These are phyloP conservation scores for Rhodotorula sphaerocarpa DNA, from an alignment of 768 basidiomycete species.

Conservation along the genomic window DNA sequence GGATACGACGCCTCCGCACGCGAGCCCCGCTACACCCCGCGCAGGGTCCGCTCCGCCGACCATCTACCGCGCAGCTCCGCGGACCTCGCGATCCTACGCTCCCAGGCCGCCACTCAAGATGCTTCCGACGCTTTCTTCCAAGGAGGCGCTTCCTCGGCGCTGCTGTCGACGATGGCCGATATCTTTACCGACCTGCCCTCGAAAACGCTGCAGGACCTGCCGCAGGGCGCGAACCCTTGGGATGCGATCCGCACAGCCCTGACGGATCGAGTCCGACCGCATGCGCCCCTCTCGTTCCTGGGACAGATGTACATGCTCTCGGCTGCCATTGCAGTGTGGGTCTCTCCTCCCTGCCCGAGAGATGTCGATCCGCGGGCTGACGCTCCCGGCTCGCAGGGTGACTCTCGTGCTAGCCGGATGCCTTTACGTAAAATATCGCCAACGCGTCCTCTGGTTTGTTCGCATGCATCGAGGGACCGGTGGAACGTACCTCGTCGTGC, in stretches of 20 bases:
- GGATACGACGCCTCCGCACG: too few species aligned
- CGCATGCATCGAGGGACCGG: constrained; percentile 5
- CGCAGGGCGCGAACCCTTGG: background rate
- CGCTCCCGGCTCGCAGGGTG: background rate
- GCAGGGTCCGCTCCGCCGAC: background rate
- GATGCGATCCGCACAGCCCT: background rate
- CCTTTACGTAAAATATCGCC: constrained; percentile 4
- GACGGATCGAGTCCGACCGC: background rate
- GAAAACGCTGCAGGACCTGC: background rate
- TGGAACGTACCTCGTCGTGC: constrained; percentile 10
- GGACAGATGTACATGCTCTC: constrained; percentile 9
- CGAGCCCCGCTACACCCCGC: too few species aligned
- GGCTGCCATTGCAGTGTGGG: background rate
- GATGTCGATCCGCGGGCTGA: background rate
- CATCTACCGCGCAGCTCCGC: too few species aligned
- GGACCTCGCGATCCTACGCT: background rate
- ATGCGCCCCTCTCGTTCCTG: background rate
- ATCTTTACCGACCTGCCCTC: background rate
- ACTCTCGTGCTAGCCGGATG: constrained; percentile 1
- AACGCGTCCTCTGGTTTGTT: constrained; percentile 10
- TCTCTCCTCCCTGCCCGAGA: background rate
- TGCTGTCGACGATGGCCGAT: too few species aligned
- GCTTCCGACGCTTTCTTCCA: too few species aligned
- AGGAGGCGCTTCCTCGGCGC: too few species aligned
- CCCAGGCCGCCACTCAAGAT: background rate